phyloP scores from a whole-genome alignment of 2,329 filamentous ascomycete species.

The Colletotrichum sp. region DNA sequence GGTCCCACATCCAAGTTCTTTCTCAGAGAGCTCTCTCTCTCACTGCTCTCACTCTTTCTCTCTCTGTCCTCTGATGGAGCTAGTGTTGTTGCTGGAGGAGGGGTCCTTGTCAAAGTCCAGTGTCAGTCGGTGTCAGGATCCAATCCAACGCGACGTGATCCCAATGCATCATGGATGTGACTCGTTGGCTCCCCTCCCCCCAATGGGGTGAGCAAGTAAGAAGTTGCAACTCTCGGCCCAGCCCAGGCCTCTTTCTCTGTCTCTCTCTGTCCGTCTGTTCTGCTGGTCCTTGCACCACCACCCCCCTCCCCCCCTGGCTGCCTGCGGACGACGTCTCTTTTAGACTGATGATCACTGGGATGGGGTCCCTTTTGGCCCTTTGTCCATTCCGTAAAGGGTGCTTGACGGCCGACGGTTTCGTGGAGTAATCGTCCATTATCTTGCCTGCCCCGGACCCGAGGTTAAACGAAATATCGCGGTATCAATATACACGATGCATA shows the following conservation, averaged over 20 bases:
- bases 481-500: neutral
- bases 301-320: neutral
- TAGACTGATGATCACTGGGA: neutral
- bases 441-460: neutral
- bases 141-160: conserved; percentile 9
- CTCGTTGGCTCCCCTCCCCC: neutral
- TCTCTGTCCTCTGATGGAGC: neutral
- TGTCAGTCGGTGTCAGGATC: conserved; percentile 13
- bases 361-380: neutral
- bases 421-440: neutral
- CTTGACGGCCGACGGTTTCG: neutral
- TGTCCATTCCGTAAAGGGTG: neutral
- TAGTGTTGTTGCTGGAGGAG: neutral
- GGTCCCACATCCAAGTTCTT: neutral
- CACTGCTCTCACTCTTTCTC: neutral
- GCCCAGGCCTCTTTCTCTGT: neutral
- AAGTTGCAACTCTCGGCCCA: neutral
- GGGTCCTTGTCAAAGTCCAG: neutral
- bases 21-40: neutral
- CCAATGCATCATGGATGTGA: conserved; percentile 11
- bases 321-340: neutral
- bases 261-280: neutral
- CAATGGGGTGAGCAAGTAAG: neutral
- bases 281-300: neutral
- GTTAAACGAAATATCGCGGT: neutral